Base-by-base conservation (phyloP, 176 grass and related monocot species). In the Pontederia paniculata region DNA sequence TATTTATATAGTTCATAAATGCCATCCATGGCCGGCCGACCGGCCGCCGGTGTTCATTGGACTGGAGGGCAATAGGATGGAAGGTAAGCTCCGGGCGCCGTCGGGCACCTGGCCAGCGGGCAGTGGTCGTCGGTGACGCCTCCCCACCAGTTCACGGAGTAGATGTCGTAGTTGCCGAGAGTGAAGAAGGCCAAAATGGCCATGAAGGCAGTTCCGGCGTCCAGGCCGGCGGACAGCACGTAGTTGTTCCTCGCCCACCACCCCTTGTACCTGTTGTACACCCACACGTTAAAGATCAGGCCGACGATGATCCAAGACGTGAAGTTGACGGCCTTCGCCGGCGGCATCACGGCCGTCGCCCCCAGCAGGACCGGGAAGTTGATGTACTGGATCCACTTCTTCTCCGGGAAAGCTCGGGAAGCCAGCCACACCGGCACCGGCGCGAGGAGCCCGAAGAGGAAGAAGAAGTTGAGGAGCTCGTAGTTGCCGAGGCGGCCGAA, bases 321-420 rank as follows among this genome's bases (percentile, higher is more conserved):
- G 60, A 81, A 94, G 79, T 88, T 94, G 1, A 94, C 78, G 0
- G 88, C 69, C 13, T 70, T 9, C 17, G 88, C 83, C 46, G 88
- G 83, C 0, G 83, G 88, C 88, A 94, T 84, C 12, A 20, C 46
- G 18, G 66, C 70, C 0, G 83, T 81, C 1, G 21, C 71, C 31
- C 76, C 53, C 10, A 95, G 63, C 55, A 95, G 68, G 45, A 95
- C 79, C 11, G 89, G 89, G 77, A 83, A 73, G 81, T 85, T 89
- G 65, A 89, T 28, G 18, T 85, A 66, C 23, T 45, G 13, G 48
- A 88, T 74, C 84, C 81, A 95, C 15, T 66, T 45, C 66, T 57
- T 66, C 0, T 19, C 62, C 16, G 89, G 89, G 79, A 80, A 88
- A 13, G 67, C 43, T 2, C 61, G 69, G 4, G 73, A 28, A 28